A percentile compares a stretch with the other conserved stretches of the same genome.
Evolutionary conservation across 768 basidiomycete genomes (phyloP).

Genomic region (Omphalotus guepiniiformis): DNA sequence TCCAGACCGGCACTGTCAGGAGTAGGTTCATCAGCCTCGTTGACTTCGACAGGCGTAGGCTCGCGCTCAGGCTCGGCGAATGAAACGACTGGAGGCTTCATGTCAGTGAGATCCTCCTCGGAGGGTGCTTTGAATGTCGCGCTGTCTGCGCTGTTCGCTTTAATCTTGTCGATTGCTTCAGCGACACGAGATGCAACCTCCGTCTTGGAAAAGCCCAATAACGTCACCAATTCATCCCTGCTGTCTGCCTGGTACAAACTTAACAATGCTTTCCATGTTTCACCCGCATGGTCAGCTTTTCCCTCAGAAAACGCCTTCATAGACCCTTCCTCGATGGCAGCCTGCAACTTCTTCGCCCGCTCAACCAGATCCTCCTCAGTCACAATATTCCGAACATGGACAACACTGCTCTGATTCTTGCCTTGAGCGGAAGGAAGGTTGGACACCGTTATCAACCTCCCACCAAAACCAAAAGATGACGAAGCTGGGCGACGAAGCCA

Average conservation of each 20-base stretch:
- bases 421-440: slow-evolving; percentile 75
- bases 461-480: slow-evolving; percentile 88
- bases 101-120: slow-evolving; percentile 36
- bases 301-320: slow-evolving; percentile 70
- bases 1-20: slow-evolving; percentile 35
- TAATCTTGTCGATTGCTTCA: slow-evolving; percentile 76
- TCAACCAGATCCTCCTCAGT: slow-evolving; percentile 75
- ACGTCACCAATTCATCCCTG: slow-evolving; percentile 81
- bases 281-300: slow-evolving; percentile 35
- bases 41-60: slow-evolving; percentile 31
- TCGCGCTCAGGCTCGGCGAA: slow-evolving; percentile 73
- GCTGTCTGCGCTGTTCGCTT: slow-evolving; percentile 38
- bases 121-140: slow-evolving; percentile 24
- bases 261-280: slow-evolving; percentile 83
- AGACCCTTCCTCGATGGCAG: slow-evolving; percentile 51
- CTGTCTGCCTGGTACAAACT: slow-evolving; percentile 88
- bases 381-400: slow-evolving; percentile 74
- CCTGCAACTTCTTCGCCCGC: slow-evolving; percentile 63
- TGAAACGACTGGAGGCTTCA: slow-evolving; percentile 68
- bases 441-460: slow-evolving; percentile 74
- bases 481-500: slow-evolving; percentile 88
- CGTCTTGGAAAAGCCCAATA: slow-evolving; percentile 89
- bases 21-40: slow-evolving; percentile 31
- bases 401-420: slow-evolving; percentile 75
- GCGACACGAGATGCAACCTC: slow-evolving; percentile 77